Conservation (phyloP, 495 filamentous ascomycete genomes). For the Monascus purpureus region DNA sequence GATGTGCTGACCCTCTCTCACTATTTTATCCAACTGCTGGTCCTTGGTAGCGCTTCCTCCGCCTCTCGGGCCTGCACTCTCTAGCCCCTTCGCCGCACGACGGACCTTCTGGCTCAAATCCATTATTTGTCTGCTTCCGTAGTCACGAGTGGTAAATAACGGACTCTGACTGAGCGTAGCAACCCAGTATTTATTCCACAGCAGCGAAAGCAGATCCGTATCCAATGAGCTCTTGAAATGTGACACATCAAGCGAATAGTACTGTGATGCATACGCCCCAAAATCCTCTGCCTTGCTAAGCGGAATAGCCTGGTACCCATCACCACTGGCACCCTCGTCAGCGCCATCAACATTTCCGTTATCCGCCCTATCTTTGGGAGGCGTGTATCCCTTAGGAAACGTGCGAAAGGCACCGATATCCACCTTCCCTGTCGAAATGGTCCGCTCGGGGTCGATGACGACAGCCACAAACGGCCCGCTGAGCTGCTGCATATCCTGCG, state of each 20-base stretch:
- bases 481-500: conserved; percentile 76
- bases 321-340: conserved; percentile 34
- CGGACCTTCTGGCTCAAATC: conserved; percentile 73
- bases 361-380: conserved; percentile 28
- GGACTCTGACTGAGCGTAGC: conserved; percentile 93
- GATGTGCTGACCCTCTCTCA: conserved; percentile 66
- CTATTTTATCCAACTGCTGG: conserved; percentile 62
- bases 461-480: conserved; percentile 88
- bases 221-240: conserved; percentile 92
- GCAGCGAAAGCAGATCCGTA: conserved; percentile 62
- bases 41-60: conserved; percentile 29
- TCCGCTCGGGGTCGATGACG: conserved; percentile 94
- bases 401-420: conserved; percentile 97
- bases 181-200: conserved; percentile 99
- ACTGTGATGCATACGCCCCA: conserved; percentile 76
- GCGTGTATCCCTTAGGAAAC: conserved; percentile 63
- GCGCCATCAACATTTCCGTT: conserved; percentile 1
- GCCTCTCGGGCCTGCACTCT: conserved; percentile 22
- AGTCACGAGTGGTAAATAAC: conserved; percentile 85
- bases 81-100: conserved; percentile 39
- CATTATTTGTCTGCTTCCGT: conserved; percentile 78
- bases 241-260: conserved; percentile 82
- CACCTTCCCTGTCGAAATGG: conserved; percentile 86
- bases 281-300: conserved; percentile 90
- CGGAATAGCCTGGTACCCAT: conserved; percentile 57